These are phyloP conservation scores for Retiboletus flavoniger DNA, from an alignment of 1,284 basidiomycete genomes.

Conservation along the genomic window DNA sequence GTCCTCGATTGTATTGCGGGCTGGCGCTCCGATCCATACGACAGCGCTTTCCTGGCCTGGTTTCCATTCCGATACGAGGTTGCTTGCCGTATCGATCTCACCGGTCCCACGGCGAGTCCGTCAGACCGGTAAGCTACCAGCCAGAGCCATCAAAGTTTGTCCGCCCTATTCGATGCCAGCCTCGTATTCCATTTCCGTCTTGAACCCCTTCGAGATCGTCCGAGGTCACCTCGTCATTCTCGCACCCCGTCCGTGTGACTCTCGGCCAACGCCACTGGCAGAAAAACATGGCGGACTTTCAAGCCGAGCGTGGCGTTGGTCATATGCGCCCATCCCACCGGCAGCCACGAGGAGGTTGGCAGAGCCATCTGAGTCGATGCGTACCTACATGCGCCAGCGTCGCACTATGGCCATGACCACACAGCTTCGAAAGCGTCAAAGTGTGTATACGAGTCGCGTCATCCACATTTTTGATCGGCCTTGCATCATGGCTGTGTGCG, in stretches of 20 bases:
- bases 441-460: not conserved
- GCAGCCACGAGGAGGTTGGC: not conserved
- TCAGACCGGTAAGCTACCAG: not conserved
- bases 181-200: not conserved
- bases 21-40: not conserved
- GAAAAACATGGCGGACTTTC: not conserved
- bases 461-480: not conserved
- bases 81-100: not conserved
- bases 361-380: not conserved
- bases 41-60: not conserved
- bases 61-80: too few relatives aligned
- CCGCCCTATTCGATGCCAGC: not conserved
- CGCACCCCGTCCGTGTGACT: not conserved
- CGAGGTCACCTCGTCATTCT: too few relatives aligned
- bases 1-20: not conserved
- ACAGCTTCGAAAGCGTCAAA: not conserved
- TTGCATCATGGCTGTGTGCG: not conserved
- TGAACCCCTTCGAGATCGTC: too few relatives aligned
- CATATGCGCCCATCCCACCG: not conserved
- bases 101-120: not conserved
- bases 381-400: too few relatives aligned
- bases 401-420: not conserved
- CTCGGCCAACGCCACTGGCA: too few relatives aligned
- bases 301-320: not conserved
- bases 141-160: not conserved